phyloP scores from a whole-genome alignment of 2,329 filamentous ascomycete genomes.

The Periconia macrospinosa region DNA sequence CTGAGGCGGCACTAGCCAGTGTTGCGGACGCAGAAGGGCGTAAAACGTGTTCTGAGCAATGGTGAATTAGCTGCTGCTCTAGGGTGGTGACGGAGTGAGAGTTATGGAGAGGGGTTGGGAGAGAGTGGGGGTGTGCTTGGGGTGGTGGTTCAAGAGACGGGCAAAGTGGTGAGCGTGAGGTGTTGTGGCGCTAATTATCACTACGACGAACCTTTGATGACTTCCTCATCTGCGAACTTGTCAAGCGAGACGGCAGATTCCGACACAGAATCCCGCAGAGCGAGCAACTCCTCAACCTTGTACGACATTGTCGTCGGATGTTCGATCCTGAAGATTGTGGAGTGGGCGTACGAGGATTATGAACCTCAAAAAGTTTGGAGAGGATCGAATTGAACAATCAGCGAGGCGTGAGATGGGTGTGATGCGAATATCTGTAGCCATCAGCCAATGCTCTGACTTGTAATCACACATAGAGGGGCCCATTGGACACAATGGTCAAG shows the following conservation, averaged over 20 bases:
- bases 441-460: slow-evolving; percentile 6
- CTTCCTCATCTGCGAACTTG: slow-evolving; percentile 45
- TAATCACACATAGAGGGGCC: background rate
- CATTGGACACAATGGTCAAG: background rate
- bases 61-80: background rate
- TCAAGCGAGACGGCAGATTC: slow-evolving; percentile 47
- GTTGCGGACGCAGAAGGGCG: slow-evolving; percentile 45
- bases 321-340: slow-evolving; percentile 9
- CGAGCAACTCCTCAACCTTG: slow-evolving; percentile 46
- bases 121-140: background rate
- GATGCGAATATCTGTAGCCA: slow-evolving; percentile 38
- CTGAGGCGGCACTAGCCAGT: slow-evolving; percentile 24
- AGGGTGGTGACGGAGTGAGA: background rate
- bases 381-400: slow-evolving; percentile 13
- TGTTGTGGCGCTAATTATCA: background rate
- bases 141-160: background rate
- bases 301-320: slow-evolving; percentile 34
- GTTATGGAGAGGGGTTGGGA: background rate
- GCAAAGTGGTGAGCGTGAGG: background rate
- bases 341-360: background rate
- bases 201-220: slow-evolving; percentile 43
- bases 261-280: slow-evolving; percentile 44
- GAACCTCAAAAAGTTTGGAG: slow-evolving; percentile 8
- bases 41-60: slow-evolving; percentile 41
- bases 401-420: slow-evolving; percentile 37